These are phyloP conservation scores for Sabuloglossum arenarium DNA, from an alignment of 495 filamentous ascomycete species.

Conservation along the genomic window DNA sequence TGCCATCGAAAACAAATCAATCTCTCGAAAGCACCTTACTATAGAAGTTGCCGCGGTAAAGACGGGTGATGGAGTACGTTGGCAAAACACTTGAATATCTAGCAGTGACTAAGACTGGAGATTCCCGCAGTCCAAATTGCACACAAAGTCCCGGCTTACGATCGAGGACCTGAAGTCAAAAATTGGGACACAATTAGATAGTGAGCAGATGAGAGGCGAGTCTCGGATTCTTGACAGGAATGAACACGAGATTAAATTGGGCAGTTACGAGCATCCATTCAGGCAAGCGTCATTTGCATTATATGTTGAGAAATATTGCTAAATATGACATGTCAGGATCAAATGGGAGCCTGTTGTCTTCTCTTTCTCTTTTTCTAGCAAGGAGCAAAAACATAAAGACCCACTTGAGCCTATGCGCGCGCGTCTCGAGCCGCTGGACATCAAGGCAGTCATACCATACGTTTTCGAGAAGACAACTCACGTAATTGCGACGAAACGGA, in stretches of 20 bases:
- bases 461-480: conserved; percentile 56
- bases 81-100: not conserved
- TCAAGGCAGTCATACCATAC: conserved; percentile 63
- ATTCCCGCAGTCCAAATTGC: conserved; percentile 27
- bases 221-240: conserved; percentile 28
- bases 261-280: conserved; percentile 35
- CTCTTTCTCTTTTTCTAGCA: conserved; percentile 62
- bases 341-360: conserved; percentile 65
- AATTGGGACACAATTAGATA: conserved; percentile 60
- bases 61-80: conserved; percentile 46
- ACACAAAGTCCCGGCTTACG: conserved; percentile 38
- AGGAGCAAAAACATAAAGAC: conserved; percentile 49
- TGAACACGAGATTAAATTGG: conserved; percentile 45
- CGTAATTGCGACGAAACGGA: conserved; percentile 73
- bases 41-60: conserved; percentile 46
- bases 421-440: conserved; percentile 58
- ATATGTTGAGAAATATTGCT: conserved; percentile 1
- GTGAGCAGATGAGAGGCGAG: conserved; percentile 37
- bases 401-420: conserved; percentile 36
- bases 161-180: conserved; percentile 57
- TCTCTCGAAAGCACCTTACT: conserved; percentile 79
- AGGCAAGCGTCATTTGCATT: conserved; percentile 15
- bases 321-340: conserved; percentile 27
- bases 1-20: conserved; percentile 42
- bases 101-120: not conserved